Evolutionary conservation across 441 rosid genomes (phyloP).

Genomic region (Corymbia calophylla): DNA sequence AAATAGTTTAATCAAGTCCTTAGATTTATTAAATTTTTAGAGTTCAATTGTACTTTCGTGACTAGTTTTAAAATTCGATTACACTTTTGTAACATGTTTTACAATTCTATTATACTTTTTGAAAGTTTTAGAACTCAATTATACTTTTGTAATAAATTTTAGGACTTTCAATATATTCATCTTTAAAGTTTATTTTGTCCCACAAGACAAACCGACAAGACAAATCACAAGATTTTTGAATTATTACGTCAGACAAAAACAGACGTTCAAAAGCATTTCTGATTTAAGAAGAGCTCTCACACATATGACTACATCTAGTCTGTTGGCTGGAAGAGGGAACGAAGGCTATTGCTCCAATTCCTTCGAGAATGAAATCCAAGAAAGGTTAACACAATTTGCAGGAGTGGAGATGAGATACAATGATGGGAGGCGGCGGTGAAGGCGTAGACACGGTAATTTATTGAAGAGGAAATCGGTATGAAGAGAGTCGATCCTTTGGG

Average conservation of each 20-base stretch:
- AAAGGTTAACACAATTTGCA: not conserved
- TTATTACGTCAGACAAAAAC: not conserved
- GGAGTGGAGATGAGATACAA: not conserved
- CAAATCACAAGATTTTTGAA: not conserved
- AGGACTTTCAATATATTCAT: no score
- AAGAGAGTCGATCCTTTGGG: not conserved
- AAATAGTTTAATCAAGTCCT: no score
- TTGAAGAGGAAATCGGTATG: no score
- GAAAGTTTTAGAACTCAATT: no score
- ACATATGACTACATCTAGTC: not conserved
- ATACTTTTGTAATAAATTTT: no score
- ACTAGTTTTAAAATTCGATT: no score
- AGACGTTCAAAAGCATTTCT: not conserved
- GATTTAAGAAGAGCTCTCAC: not conserved
- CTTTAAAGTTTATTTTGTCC: not conserved
- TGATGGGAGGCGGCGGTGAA: no score
- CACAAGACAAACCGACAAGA: not conserved
- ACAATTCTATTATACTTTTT: no score
- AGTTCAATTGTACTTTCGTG: no score
- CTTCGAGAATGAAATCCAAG: not conserved
- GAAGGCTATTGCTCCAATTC: not conserved
- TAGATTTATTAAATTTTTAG: no score
- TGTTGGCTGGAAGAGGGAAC: not conserved
- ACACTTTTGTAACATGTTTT: no score
- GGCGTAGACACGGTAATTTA: not conserved